phyloP scores from a whole-genome alignment of 192 early-diverging fungal genomes.

The Rhizoclosmatium globosum region DNA sequence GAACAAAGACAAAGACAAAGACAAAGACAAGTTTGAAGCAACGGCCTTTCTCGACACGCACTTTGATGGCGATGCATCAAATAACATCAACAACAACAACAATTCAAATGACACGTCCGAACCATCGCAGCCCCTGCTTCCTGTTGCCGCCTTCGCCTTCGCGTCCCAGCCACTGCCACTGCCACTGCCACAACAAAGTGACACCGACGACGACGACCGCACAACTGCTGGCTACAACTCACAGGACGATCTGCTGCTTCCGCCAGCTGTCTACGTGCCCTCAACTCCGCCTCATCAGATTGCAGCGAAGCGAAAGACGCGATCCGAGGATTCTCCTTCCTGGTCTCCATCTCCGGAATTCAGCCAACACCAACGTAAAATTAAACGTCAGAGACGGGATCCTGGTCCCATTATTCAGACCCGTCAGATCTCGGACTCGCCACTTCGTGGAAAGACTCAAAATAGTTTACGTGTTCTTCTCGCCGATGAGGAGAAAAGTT shows the following conservation, averaged over 20 bases:
- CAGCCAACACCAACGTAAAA: background rate
- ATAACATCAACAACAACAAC: no score
- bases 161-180: background rate
- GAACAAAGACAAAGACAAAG: no score
- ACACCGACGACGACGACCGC: slow-evolving; percentile 11
- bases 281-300: background rate
- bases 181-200: background rate
- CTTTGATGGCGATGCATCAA: no score
- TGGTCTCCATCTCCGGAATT: no score
- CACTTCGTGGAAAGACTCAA: background rate
- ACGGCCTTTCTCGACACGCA: background rate
- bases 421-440: background rate
- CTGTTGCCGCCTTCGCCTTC: background rate
- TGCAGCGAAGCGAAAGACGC: background rate
- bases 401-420: background rate
- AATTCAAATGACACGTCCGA: no score
- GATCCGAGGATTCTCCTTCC: background rate
- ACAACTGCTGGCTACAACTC: slow-evolving; percentile 23
- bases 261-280: background rate
- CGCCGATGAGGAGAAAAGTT: background rate
- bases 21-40: no score
- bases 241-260: background rate
- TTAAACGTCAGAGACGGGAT: background rate
- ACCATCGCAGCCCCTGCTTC: no score
- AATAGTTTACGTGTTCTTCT: background rate